Conservation (phyloP, 2,329 filamentous ascomycete genomes). For the Colletotrichum costaricense region DNA sequence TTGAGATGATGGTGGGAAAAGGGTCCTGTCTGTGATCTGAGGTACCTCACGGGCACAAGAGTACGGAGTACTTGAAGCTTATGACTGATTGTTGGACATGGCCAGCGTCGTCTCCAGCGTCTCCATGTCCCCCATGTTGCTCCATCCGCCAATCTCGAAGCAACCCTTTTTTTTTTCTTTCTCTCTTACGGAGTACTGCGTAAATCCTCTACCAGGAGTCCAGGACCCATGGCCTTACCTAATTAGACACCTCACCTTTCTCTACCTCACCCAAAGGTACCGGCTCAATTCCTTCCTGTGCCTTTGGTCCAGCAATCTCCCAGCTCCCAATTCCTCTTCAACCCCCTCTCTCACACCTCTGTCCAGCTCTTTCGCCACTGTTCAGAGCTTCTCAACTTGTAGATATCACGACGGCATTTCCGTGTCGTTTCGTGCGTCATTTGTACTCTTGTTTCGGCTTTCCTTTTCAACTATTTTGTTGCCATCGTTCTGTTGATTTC, state of each 20-base stretch:
- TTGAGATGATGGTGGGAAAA: background rate
- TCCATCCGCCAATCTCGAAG: slow-evolving; percentile 22
- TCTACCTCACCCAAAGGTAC: background rate
- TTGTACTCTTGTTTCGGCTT: background rate
- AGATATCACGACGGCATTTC: slow-evolving; percentile 14
- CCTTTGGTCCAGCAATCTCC: background rate
- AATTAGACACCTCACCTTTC: slow-evolving; percentile 30
- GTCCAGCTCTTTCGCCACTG: slow-evolving; percentile 23
- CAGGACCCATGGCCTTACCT: slow-evolving; percentile 19
- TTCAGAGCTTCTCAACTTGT: slow-evolving; percentile 20
- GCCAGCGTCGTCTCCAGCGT: background rate
- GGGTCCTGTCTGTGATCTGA: background rate
- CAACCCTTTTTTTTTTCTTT: slow-evolving; percentile 18
- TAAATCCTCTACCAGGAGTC: background rate
- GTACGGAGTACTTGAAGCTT: background rate
- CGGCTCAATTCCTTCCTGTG: background rate
- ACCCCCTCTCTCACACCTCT: background rate
- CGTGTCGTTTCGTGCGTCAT: slow-evolving; percentile 19
- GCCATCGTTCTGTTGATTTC: background rate
- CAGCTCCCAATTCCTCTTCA: slow-evolving; percentile 2
- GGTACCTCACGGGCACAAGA: no score
- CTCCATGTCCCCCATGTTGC: background rate
- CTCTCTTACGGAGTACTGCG: background rate
- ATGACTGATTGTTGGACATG: background rate
- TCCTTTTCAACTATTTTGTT: background rate